Evolutionary conservation across 345 rosid genomes (phyloP), one percentile per base, ranked within the genome.

Genomic region (Linum lewisii): DNA sequence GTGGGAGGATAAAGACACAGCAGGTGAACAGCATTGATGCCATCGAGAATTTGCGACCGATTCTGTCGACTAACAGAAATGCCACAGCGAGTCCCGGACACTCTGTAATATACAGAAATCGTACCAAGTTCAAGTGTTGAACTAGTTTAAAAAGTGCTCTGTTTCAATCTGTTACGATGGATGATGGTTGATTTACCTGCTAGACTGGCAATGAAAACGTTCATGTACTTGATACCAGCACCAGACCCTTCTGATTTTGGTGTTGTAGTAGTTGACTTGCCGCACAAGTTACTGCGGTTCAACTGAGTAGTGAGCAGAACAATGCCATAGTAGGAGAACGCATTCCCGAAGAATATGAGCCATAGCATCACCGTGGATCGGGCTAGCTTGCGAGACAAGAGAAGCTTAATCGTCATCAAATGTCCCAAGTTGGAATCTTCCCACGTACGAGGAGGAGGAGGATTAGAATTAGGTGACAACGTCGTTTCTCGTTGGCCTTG

Each of bases 261-360:
- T n/a, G n/a, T n/a, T n/a, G n/a, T n/a, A n/a, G 60, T 9, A 34
- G 67, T 63, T 22, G 57, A 55, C 47, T 75, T 44, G 54, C 51
- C 44, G 61, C 99, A 93, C 21, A 24, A 63, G 62, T 38, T 15
- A 15, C 45, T 38, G 57, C 85, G 78, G 71, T 74, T 85, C 67
- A 93, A 81, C 74, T 93, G 91, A 10, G 95, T 86, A 58, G 99
- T 93, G 73, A 93, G 89, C 74, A 93, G 74, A 44, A 89, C 95
- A 29, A 93, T 72, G 14, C 97, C 97, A 29, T 93, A 93, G 63
- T 93, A 93, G 6, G 91, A 74, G 73, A 93, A 89, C 3, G 99
- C 86, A 64, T 86, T 93, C 54, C 97, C 97, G 60, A 93, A 84
- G 71, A 86, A 93, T 4, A 85, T 89, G 22, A 72, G 60, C 99